Base-by-base conservation (phyloP, 495 filamentous ascomycete species). In the Acidiella bohemica region DNA sequence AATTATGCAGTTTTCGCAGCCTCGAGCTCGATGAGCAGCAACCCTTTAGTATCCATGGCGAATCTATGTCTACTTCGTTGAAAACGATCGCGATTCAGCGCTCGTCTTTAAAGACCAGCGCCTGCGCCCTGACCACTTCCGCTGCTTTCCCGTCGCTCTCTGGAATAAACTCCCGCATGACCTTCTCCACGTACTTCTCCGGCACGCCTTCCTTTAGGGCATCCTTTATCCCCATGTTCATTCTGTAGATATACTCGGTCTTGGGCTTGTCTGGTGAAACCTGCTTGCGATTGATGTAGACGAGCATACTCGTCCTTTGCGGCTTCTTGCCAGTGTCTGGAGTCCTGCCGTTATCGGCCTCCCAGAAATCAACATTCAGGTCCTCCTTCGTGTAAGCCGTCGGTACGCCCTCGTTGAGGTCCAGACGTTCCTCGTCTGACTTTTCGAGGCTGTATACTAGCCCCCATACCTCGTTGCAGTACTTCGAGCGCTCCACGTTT, bases 151-250 rank as follows among this genome's bases (percentile, higher is more conserved):
- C 36, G n/a, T 40, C 47, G 7, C 12, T 29, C n/a, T 50, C 51
- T 9, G 64, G 72, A 50, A 82, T 75, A 52, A 63, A 77, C 41
- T 49, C 56, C 53, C 78, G 64, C 46, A 83, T 57, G 23, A 73
- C 68, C 45, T 59, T 59, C 17, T 71, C 59, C 35, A 79, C 63
- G 61, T 75, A 84, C 20, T 47, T 42, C 43, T 48, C 37, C 18
- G 76, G 70, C 46, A 84, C 59, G 10, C 76, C 78, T 46, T 68
- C 51, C 18, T 43, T 51, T 38, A 71, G 43, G 4, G 73, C 76
- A 62, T 84, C 78, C 38, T 53, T 45, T 49, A 83, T 68, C 5
- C 74, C 80, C 40, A 59, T 62, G 53, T 84, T 83, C 67, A 84
- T 82, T 33, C 80, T 56, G 16, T 62, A 54, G 25, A 83, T 61